phyloP scores from a whole-genome alignment of 257 asterid species.

The Eustoma russellianum region DNA sequence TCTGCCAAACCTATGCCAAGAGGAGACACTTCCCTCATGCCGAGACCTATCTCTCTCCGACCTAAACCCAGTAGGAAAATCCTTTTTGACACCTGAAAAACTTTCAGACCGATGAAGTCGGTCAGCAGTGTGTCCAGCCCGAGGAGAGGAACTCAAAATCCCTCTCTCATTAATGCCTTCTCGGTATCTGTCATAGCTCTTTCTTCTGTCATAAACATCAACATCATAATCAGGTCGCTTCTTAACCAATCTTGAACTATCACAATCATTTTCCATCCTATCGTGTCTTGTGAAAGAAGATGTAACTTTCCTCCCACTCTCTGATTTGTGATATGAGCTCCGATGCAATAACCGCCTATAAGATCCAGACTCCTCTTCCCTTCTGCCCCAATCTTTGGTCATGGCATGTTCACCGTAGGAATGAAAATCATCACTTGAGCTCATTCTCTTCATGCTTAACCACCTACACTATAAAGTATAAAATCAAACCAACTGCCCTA shows the following conservation, averaged over 20 bases:
- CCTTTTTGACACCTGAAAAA: slow-evolving; percentile 79
- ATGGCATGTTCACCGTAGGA: slow-evolving; percentile 63
- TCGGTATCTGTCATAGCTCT: slow-evolving; percentile 59
- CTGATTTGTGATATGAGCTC: slow-evolving; percentile 67
- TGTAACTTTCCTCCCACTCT: slow-evolving; percentile 54
- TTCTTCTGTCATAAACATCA: slow-evolving; percentile 64
- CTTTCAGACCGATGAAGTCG: slow-evolving; percentile 76
- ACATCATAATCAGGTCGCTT: slow-evolving; percentile 64
- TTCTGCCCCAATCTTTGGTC: slow-evolving; percentile 75
- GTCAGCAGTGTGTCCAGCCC: slow-evolving; percentile 58
- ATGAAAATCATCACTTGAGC: slow-evolving; percentile 81
- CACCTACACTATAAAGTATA: slow-evolving; percentile 2
- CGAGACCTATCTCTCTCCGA: slow-evolving; percentile 92
- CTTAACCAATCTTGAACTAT: slow-evolving; percentile 47
- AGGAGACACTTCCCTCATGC: slow-evolving; percentile 69
- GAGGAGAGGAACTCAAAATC: slow-evolving; percentile 58
- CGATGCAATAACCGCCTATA: slow-evolving; percentile 68
- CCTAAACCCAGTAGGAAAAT: slow-evolving; percentile 88
- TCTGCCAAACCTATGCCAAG: slow-evolving; percentile 76
- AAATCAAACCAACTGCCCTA: too few species aligned
- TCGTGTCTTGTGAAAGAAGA: slow-evolving; percentile 73
- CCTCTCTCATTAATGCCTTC: slow-evolving; percentile 55
- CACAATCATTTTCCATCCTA: slow-evolving; percentile 72
- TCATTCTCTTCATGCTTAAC: slow-evolving; percentile 65
- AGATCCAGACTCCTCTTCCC: slow-evolving; percentile 51